A percentile compares a stretch with the other conserved stretches of the same genome.
Conservation (phyloP, 2,329 filamentous ascomycete genomes). For the Alternaria sp. region DNA sequence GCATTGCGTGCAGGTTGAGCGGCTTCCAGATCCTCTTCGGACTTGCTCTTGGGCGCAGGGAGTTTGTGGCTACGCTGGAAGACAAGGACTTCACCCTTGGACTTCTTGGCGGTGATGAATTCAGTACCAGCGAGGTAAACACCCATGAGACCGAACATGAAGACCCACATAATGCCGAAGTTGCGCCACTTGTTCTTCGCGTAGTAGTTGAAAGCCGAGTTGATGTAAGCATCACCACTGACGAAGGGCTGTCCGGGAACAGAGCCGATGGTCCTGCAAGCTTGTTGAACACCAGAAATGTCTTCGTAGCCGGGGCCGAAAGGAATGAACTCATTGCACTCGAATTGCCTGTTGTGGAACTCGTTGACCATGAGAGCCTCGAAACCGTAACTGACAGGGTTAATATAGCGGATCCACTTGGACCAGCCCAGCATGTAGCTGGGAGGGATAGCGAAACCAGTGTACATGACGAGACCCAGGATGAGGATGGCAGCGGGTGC, state of each 20-base stretch:
- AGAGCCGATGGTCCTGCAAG: slow-evolving; percentile 53
- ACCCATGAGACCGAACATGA: slow-evolving; percentile 52
- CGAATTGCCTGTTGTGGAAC: slow-evolving; percentile 70
- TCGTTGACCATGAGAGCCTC: slow-evolving; percentile 85
- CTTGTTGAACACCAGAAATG: slow-evolving; percentile 35
- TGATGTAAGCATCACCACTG: slow-evolving; percentile 49
- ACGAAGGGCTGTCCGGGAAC: slow-evolving; percentile 47
- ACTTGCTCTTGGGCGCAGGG: slow-evolving; percentile 53
- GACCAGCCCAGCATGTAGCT: slow-evolving; percentile 79
- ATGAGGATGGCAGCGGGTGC: slow-evolving; percentile 65
- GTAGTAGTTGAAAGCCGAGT: slow-evolving; percentile 42
- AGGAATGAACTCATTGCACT: slow-evolving; percentile 55
- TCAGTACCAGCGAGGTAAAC: slow-evolving; percentile 55
- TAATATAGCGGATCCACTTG: slow-evolving; percentile 81
- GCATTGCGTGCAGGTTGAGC: slow-evolving; percentile 37
- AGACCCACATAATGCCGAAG: slow-evolving; percentile 54
- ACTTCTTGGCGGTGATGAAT: slow-evolving; percentile 56
- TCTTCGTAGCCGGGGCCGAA: slow-evolving; percentile 47
- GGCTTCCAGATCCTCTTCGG: slow-evolving; percentile 51
- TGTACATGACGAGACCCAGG: slow-evolving; percentile 69
- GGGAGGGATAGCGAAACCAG: slow-evolving; percentile 66
- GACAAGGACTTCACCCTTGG: slow-evolving; percentile 59
- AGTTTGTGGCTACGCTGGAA: slow-evolving; percentile 57
- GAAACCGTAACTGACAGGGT: slow-evolving; percentile 81
- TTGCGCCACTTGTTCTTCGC: slow-evolving; percentile 55